phyloP scores from a whole-genome alignment of 208 protist species.

The Leishmania braziliensis region DNA sequence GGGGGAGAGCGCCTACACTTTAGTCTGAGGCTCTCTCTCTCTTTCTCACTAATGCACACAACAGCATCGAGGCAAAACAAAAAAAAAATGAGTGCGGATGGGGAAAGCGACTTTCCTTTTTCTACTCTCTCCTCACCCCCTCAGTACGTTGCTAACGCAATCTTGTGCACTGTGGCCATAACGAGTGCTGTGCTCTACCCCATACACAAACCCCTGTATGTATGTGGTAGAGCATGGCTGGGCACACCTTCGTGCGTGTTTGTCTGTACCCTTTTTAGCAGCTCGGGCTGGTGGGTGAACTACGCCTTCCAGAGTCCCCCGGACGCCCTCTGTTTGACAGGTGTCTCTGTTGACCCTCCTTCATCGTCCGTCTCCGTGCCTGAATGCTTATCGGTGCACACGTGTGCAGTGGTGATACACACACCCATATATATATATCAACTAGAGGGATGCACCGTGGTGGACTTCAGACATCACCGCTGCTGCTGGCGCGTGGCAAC shows the following conservation, averaged over 20 bases:
- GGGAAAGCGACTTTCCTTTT: too few relatives aligned
- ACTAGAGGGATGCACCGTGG: not conserved
- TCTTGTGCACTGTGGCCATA: not conserved
- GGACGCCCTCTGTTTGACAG: not conserved
- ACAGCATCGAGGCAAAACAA: not conserved
- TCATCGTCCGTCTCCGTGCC: not conserved
- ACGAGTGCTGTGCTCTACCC: not conserved
- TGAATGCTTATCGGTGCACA: not conserved
- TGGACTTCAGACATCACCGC: not conserved
- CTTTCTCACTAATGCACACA: not conserved
- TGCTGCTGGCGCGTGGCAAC: constrained; percentile 6
- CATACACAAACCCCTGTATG: not conserved
- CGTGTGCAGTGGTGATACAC: not conserved
- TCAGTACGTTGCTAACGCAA: not conserved
- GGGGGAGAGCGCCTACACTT: not conserved
- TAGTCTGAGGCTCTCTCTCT: not conserved
- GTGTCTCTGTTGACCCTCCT: not conserved
- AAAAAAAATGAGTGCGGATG: not conserved
- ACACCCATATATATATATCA: not conserved
- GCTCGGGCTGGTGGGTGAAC: not conserved
- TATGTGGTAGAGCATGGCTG: not conserved
- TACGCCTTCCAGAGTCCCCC: not conserved
- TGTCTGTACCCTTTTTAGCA: not conserved
- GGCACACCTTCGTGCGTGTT: not conserved
- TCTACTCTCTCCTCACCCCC: not conserved